Evolutionary conservation across 495 filamentous ascomycete genomes (phyloP), one percentile per base, ranked within the genome.

Genomic region (Hypomontagnella submonticulosa): DNA sequence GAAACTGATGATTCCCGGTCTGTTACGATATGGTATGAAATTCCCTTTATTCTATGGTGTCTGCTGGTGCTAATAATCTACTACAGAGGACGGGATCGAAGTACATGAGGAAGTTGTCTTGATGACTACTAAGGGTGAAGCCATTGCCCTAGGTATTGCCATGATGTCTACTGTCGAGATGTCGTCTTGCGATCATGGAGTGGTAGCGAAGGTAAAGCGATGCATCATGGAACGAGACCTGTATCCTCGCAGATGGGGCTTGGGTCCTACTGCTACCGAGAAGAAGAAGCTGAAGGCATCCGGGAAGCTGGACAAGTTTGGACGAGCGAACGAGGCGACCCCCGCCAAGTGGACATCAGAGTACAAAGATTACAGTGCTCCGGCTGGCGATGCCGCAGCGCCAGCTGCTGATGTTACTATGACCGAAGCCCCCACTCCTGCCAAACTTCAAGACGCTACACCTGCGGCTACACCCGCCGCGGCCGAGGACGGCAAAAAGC

Each of bases 261-360:
- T 97, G 67, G 95, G 95, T 42, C 93, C 94, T 38, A 86, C 91
- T 56, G 93, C 95, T 23, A 70, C 89, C 40, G 90, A 97, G 81
- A 99, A 99, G 88, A 98, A 98, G 88, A 96, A 97, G 87, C 87
- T 99, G 80, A 98, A 97, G 85, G 90, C 90, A n/a, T 89, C 89
- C 65, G 95, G 95, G 75, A 94, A 97, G 81, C 88, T 99, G 20
- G 95, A 99, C 82, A 99, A 99, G 86, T 98, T 86, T 63, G 95
- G 95, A 56, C 87, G 94, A 40, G 76, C 91, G 49, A 99, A 97
- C 77, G 94, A 97, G 73, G 84, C 86, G 51, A 99, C 95, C 6
- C 95, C 95, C 19, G 86, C 90, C 44, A 88, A 93, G 75, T 99
- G 95, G 95, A 93, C 89, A 65, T 79, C 82, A 42, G 87, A 89